A percentile compares a stretch with the other conserved stretches of the same genome.
Conservation (phyloP, 768 basidiomycete genomes). For the Ramaria rubella region DNA sequence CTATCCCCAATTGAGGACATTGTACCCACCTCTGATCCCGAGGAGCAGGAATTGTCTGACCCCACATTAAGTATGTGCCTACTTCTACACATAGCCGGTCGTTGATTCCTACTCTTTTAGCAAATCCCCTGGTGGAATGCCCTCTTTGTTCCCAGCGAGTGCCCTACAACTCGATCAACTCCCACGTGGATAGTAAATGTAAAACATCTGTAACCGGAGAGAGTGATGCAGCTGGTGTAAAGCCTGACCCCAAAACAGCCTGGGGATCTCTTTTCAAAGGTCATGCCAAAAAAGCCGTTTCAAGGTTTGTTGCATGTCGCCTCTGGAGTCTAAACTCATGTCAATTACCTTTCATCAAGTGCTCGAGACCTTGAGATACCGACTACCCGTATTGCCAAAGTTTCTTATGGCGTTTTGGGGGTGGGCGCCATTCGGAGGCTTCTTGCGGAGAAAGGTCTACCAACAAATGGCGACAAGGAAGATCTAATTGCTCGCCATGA, state of each 20-base stretch:
- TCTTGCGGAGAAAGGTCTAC: slow-evolving; percentile 43
- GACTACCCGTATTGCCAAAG: slow-evolving; percentile 34
- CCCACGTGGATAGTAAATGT: slow-evolving; percentile 63
- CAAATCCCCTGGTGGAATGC: slow-evolving; percentile 38
- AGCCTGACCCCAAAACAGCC: slow-evolving; percentile 21
- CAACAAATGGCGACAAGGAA: slow-evolving; percentile 45
- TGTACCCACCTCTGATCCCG: slow-evolving; percentile 27
- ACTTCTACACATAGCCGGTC: not conserved
- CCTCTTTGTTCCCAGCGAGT: slow-evolving; percentile 53
- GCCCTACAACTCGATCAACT: slow-evolving; percentile 44
- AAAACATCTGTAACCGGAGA: slow-evolving; percentile 22
- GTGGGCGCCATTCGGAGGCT: slow-evolving; percentile 54
- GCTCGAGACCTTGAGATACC: slow-evolving; percentile 9
- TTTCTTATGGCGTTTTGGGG: slow-evolving; percentile 57
- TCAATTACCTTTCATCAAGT: not conserved
- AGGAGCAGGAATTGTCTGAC: slow-evolving; percentile 22
- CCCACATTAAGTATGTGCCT: slow-evolving; percentile 7
- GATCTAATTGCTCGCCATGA: slow-evolving; percentile 52
- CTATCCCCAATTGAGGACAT: slow-evolving; percentile 8
- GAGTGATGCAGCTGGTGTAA: slow-evolving; percentile 15
- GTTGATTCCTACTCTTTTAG: not conserved
- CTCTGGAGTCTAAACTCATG: not conserved
- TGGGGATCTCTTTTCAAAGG: slow-evolving; percentile 38
- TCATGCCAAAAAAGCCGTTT: slow-evolving; percentile 19
- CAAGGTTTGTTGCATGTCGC: not conserved